phyloP scores from a whole-genome alignment of 2,329 filamentous ascomycete species.

The Penicillium sclerotiorum region DNA sequence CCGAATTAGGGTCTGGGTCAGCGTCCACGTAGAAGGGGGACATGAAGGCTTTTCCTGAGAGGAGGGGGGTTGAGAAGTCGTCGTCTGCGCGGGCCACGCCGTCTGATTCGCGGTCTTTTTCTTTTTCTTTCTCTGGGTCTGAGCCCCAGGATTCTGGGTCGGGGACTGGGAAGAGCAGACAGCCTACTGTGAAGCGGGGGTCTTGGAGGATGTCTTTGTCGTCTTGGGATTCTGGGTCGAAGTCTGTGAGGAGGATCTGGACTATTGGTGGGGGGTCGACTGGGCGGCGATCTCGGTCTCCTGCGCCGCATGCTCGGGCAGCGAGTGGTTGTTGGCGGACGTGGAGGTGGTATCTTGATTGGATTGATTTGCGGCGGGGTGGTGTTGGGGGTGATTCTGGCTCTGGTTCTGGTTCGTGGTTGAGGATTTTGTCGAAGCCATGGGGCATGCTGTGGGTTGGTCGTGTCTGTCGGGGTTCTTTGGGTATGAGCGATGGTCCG shows the following conservation, averaged over 20 bases:
- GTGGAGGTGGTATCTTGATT: slow-evolving; percentile 42
- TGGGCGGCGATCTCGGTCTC: slow-evolving; percentile 49
- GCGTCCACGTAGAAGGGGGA: slow-evolving; percentile 46
- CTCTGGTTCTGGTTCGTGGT: slow-evolving; percentile 28
- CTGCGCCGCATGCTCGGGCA: slow-evolving; percentile 50
- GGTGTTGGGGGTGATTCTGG: slow-evolving; percentile 12
- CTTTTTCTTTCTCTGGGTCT: slow-evolving; percentile 12
- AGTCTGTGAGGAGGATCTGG: slow-evolving; percentile 49
- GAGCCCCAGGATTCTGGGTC: slow-evolving; percentile 19
- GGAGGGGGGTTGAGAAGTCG: slow-evolving; percentile 30
- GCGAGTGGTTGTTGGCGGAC: slow-evolving; percentile 51
- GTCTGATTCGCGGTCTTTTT: slow-evolving; percentile 12
- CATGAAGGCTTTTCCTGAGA: slow-evolving; percentile 45
- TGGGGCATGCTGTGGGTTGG: slow-evolving; percentile 34
- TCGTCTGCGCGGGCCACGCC: slow-evolving; percentile 24
- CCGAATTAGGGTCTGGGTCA: slow-evolving; percentile 47
- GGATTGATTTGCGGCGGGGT: slow-evolving; percentile 25
- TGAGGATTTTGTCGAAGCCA: slow-evolving; percentile 42
- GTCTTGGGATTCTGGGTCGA: slow-evolving; percentile 40
- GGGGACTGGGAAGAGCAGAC: slow-evolving; percentile 43
- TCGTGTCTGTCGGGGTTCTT: slow-evolving; percentile 10
- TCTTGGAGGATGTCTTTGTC: slow-evolving; percentile 45
- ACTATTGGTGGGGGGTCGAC: slow-evolving; percentile 53
- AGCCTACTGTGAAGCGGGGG: slow-evolving; percentile 47
- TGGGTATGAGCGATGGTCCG: slow-evolving; percentile 13